phyloP scores from a whole-genome alignment of 2,329 filamentous ascomycete species.

The Ceratocystis harringtonii region DNA sequence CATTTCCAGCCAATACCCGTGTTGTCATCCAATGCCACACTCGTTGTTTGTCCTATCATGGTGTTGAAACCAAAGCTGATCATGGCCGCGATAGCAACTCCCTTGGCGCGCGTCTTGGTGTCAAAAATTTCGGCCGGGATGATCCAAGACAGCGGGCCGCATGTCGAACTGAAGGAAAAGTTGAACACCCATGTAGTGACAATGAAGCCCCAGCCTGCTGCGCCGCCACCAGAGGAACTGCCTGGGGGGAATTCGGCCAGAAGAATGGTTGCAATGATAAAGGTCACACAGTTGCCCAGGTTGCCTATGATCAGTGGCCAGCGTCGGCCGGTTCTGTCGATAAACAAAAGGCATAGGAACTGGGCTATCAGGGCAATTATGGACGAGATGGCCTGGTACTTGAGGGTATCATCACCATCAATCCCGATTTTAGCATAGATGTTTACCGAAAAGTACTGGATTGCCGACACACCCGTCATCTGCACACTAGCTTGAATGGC shows the following conservation, averaged over 20 bases:
- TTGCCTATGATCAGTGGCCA: constrained; percentile 61
- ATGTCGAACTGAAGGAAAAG: constrained; percentile 57
- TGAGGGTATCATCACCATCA: constrained; percentile 45
- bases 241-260: constrained; percentile 40
- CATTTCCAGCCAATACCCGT: constrained; percentile 32
- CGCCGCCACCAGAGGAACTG: constrained; percentile 15
- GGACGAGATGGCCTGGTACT: constrained; percentile 62
- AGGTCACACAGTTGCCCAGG: constrained; percentile 53
- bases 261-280: constrained; percentile 49
- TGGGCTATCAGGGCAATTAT: constrained; percentile 56
- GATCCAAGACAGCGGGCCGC: constrained; percentile 48
- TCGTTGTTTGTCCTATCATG: constrained; percentile 52
- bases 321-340: constrained; percentile 56
- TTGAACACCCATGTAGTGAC: constrained; percentile 63
- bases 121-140: constrained; percentile 63
- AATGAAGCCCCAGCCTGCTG: constrained; percentile 60
- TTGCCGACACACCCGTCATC: constrained; percentile 61
- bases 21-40: constrained; percentile 33
- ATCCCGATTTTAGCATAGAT: constrained; percentile 61
- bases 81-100: constrained; percentile 62
- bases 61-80: constrained; percentile 60
- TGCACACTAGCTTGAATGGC: constrained; percentile 56
- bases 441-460: constrained; percentile 57
- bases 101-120: constrained; percentile 58
- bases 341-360: constrained; percentile 50